Evolutionary conservation across 1,139 yeast genomes (phyloP), one percentile per base, ranked within the genome.

Genomic region (Yamadazyma diddensiae): DNA sequence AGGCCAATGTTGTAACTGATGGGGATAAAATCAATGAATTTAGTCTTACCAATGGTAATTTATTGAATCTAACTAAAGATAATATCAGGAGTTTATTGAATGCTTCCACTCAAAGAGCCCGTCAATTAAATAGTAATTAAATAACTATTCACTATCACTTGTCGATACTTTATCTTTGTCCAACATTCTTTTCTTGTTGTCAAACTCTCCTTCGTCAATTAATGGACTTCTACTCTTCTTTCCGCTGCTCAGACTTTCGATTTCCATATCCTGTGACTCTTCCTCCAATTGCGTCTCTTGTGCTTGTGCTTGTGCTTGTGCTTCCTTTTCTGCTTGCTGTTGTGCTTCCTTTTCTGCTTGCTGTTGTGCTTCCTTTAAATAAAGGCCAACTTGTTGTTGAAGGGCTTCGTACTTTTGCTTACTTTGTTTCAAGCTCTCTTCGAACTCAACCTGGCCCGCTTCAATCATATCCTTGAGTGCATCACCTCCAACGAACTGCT

Each of bases 71-170:
- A 8, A 64, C 77, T 2, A 61, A 70, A 35, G 73, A 70, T 2
- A 57, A 63, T 23, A 59, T 80, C 19, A 57, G 54, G 34, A 55
- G 58, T 35, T 70, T 84, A 0, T 55, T 82, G 6, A 52, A 53
- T 2, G 50, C 75, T 16, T 67, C 84, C 0, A 59, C 53, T 29
- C 37, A 56, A 27, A 68, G 61, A 35, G 46, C 56, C 14, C 18
- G 18, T 20, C 11, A 21, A 5, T 15, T 28, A 27, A 14, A 20
- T 22, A 26, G 13, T 10, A 9, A 15, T 15, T 13, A 34, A 33
- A 17, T 15, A 21, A 11, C 12, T 13, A 30, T 2, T 25, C 29
- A 21, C 33, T 30, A 15, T 24, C 33, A 21, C 11, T 13, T 18
- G 25, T 12, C 23, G 23, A 21, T 23, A 26, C 16, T 10, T 37